Base-by-base conservation (phyloP, 1,284 basidiomycete species). In the Fomitopsis palustris region DNA sequence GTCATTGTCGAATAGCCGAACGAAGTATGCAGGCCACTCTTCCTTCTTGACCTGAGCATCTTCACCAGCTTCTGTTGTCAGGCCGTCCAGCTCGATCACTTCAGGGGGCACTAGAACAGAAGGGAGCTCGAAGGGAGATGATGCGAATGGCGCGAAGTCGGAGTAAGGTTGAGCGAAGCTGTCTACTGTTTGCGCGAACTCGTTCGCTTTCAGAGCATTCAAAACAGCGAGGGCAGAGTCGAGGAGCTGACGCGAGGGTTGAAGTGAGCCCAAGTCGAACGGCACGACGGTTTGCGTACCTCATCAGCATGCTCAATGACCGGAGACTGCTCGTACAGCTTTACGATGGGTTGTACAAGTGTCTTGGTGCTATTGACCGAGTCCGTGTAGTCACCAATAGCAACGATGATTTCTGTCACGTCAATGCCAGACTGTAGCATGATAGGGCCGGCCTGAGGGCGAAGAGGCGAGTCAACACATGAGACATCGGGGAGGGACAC, bases 61-160 rank as follows among this genome's bases (percentile, higher is more conserved):
- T 68, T 85, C 90, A 53, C 82, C 85, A 31, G 81, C 78, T 58
- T 84, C 87, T 14, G 77, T 81, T 1, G 85, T 82, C 49, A 90
- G 77, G 6, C 84, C 83, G 54, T 90, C 90, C 8, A 90, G 78
- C 64, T 93, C 91, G 19, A 93, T 87, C 54, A 88, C 84, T 73
- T 95, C 95, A 4, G 94, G 93, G 3, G 95, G 93, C 5, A 96
- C 92, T 31, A 93, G 80, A 45, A 95, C 85, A 19, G 85, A 80
- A 4, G 92, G 90, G 3, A 96, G 77, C 37, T 86, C 82, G 65
- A 90, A 93, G 2, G 84, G 82, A 3, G 78, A 67, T 23, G 81
- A 72, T 1, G 73, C 69, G 17, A 81, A 74, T 19, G 79, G 76
- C 0, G 80, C 73, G 52, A 82, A 79, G 23, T 76, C 73, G 10